These are phyloP conservation scores for Neofusicoccum sp. DNA, from an alignment of 2,329 filamentous ascomycete genomes.

Conservation along the genomic window DNA sequence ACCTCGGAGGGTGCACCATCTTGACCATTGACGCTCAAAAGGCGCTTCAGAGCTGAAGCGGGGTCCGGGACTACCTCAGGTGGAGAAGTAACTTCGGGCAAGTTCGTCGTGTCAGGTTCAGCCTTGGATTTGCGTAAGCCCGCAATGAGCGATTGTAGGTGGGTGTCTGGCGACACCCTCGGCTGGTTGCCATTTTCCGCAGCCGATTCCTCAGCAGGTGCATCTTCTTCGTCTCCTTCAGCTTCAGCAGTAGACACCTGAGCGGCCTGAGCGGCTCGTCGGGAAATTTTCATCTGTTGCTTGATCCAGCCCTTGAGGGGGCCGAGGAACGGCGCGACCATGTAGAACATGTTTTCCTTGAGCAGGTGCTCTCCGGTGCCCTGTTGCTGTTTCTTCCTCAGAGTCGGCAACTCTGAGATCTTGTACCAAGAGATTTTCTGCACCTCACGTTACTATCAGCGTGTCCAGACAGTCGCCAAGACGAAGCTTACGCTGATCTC, in stretches of 20 bases:
- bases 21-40: conserved; percentile 43
- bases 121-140: conserved; percentile 29
- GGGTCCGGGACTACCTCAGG: conserved; percentile 40
- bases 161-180: conserved; percentile 22
- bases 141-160: conserved; percentile 32
- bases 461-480: background rate
- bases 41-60: conserved; percentile 52
- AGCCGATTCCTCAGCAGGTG: conserved; percentile 27
- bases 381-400: conserved; percentile 64
- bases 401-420: conserved; percentile 80
- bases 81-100: conserved; percentile 32
- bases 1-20: conserved; percentile 8
- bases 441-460: conserved; percentile 20
- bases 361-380: conserved; percentile 51
- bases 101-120: conserved; percentile 25
- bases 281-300: conserved; percentile 75
- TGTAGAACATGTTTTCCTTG: conserved; percentile 89
- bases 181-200: conserved; percentile 24
- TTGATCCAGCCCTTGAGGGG: conserved; percentile 86
- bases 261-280: conserved; percentile 40
- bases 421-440: conserved; percentile 89
- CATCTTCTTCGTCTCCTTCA: conserved; percentile 33
- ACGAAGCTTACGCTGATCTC: conserved; percentile 69
- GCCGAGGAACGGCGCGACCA: conserved; percentile 90
- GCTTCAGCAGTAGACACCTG: conserved; percentile 21